phyloP scores from a whole-genome alignment of 2,329 filamentous ascomycete species.

The Metarhizium brunneum region DNA sequence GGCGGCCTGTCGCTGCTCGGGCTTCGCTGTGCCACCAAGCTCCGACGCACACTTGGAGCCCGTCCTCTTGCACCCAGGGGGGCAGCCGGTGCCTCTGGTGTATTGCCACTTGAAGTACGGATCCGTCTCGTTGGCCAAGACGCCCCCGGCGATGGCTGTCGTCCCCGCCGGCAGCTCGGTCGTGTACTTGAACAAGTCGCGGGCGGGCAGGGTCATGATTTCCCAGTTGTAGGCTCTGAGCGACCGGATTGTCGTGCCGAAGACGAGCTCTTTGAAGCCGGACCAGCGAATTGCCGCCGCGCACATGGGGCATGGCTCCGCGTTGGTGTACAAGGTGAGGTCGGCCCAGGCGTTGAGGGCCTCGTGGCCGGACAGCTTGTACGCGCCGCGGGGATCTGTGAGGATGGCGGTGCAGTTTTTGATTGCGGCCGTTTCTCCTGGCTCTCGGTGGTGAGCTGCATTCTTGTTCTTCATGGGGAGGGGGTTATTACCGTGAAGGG shows the following conservation, averaged over 20 bases:
- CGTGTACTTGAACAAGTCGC: slow-evolving; percentile 32
- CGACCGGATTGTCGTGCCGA: slow-evolving; percentile 38
- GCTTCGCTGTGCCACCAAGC: background rate
- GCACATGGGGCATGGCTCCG: slow-evolving; percentile 49
- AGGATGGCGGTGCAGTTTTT: slow-evolving; percentile 41
- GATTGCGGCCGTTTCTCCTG: slow-evolving; percentile 46
- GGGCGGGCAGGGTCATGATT: slow-evolving; percentile 37
- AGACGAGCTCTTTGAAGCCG: slow-evolving; percentile 45
- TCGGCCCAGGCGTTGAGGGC: slow-evolving; percentile 34
- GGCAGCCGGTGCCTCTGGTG: slow-evolving; percentile 15
- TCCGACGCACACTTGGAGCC: background rate
- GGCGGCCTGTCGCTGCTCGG: background rate
- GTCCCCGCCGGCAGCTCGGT: slow-evolving; percentile 29
- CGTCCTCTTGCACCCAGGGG: slow-evolving; percentile 1
- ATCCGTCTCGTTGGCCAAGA: slow-evolving; percentile 45
- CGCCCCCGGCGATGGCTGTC: slow-evolving; percentile 28
- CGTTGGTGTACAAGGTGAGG: slow-evolving; percentile 47
- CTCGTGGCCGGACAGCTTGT: slow-evolving; percentile 29
- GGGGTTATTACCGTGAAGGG: slow-evolving; percentile 33
- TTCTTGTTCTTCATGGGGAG: slow-evolving; percentile 9
- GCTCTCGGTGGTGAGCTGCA: background rate
- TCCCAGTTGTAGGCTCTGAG: slow-evolving; percentile 39
- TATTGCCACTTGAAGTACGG: slow-evolving; percentile 46
- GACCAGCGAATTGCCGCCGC: slow-evolving; percentile 47
- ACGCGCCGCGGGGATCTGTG: slow-evolving; percentile 33